Evolutionary conservation across 2,329 filamentous ascomycete genomes (phyloP), one percentile per base, ranked within the genome.

Genomic region (Phialemoniopsis sp.): DNA sequence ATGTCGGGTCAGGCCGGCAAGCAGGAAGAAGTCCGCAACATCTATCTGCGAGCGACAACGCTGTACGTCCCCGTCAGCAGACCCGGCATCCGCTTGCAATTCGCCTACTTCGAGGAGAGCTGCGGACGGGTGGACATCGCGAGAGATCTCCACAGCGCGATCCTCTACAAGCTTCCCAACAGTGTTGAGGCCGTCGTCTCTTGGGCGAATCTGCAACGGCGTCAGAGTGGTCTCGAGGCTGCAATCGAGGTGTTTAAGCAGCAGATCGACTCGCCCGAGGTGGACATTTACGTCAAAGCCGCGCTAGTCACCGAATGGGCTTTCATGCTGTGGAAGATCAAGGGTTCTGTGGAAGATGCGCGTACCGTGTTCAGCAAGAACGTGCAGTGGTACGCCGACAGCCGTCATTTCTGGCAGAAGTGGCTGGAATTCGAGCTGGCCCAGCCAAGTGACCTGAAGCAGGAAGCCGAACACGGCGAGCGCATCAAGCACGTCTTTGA

Each of bases 41-140:
- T 97, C 47, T 97, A 94, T 57, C 82, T 91, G 58, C 82, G 89
- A 41, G 93, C 91, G 9, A 83, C 86, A 48, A 89, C 80, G 37
- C 66, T 95, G 38, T 96, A 85, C 57, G 88, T 95, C 2, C 89
- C 91, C 4, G 85, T 97, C 53, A 88, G 89, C 50, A 75, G 85
- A 42, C 89, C 91, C 1, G 82, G 82, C 2, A 83, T 95, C 46
- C 82, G 93, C 41, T 72, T 97, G 44, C 87, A 95, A 57, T 97
- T 90, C 68, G 91, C 93, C 13, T 89, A 90, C 52, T 96, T 96
- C 48, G 93, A 98, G 59, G 93, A 98, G 66, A 85, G 87, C 62
- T 75, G 78, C 31, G 87, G 81, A 5, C 81, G 89, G 30, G 67
- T 84, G 18, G 85, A 87, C 46, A 76, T 94, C 29, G 89, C 91